A percentile compares a stretch with the other conserved stretches of the same genome.
Conservation (phyloP, 495 filamentous ascomycete genomes). For the Penicillium macrosclerotiorum region DNA sequence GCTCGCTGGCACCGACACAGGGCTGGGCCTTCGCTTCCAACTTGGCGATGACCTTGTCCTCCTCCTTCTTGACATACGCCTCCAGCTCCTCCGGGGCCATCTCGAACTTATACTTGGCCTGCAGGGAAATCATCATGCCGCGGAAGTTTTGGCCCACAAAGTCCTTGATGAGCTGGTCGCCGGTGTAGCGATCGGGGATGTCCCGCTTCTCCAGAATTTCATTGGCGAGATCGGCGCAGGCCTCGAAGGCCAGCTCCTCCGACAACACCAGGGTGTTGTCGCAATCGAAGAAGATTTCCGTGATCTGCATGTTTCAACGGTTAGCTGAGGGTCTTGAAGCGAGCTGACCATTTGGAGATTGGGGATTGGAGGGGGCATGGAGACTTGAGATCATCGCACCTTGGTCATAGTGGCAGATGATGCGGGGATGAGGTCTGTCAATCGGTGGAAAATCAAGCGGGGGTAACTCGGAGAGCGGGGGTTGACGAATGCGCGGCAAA, state of each 20-base stretch:
- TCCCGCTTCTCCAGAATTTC: conserved; percentile 71
- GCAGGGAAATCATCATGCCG: conserved; percentile 77
- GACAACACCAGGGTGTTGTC: conserved; percentile 97
- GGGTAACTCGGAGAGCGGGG: not conserved
- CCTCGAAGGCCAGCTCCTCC: conserved; percentile 89
- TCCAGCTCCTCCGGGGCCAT: conserved; percentile 68
- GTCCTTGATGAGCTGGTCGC: conserved; percentile 72
- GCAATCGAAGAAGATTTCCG: conserved; percentile 89
- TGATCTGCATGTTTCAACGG: conserved; percentile 54
- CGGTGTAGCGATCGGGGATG: conserved; percentile 73
- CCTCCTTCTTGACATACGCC: conserved; percentile 73
- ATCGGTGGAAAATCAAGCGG: conserved; percentile 5
- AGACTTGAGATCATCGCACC: no score
- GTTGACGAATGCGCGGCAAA: not conserved
- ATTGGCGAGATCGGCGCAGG: conserved; percentile 90
- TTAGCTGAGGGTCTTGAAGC: conserved; percentile 11
- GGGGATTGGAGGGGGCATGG: no score
- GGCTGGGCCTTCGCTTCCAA: conserved; percentile 66
- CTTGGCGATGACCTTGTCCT: conserved; percentile 81
- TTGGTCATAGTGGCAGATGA: conserved; percentile 53
- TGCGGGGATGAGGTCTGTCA: no score
- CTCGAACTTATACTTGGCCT: conserved; percentile 72
- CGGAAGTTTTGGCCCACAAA: conserved; percentile 98
- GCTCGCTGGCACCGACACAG: conserved; percentile 70
- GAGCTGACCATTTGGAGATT: not conserved